Evolutionary conservation across 306 rosid species (phyloP), one percentile per base, ranked within the genome.

Genomic region (Malus sieversii): DNA sequence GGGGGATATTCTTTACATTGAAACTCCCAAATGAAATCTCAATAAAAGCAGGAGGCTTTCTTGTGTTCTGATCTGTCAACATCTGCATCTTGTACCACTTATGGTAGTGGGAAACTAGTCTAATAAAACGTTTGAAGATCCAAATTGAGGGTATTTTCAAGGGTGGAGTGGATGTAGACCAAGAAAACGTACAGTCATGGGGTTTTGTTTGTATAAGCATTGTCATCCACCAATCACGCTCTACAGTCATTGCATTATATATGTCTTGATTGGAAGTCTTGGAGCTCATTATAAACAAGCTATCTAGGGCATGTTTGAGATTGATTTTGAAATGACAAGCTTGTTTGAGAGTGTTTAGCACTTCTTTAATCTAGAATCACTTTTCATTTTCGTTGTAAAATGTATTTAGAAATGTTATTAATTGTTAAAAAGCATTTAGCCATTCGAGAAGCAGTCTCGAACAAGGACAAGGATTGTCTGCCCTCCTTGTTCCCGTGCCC

Each of bases 71-170:
- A 65, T 52, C 71, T 68, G 93, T 89, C 96, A 82, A 79, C 93
- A 84, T 89, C 97, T 84, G 80, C 93, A 84, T 89, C 97, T 84
- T 79, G 58, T 61, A 13, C 18, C 59, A 15, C 55, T 48, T 48
- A 18, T 48, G 19, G 53, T 48, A 8, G 55, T 48, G 7, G 8
- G 55, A 14, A 15, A 22, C 42, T 4, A 72, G 58, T 23, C 16
- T 80, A 81, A 73, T 59, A 68, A 27, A 73, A 45, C 66, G 32
- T 78, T 75, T 65, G 20, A 38, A 19, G 38, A 66, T 66, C 76
- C 85, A 77, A 77, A 73, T 86, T 91, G 87, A 84, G 80, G 86
- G 82, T 27, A 68, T 32, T 27, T 63, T 27, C 77, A 72, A 51
- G 55, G 71, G 82, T 84, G 71, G 82, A 84, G 82, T 72, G 84